Conservation (phyloP, 352 stramenopile species). For the Pythium insidiosum region DNA sequence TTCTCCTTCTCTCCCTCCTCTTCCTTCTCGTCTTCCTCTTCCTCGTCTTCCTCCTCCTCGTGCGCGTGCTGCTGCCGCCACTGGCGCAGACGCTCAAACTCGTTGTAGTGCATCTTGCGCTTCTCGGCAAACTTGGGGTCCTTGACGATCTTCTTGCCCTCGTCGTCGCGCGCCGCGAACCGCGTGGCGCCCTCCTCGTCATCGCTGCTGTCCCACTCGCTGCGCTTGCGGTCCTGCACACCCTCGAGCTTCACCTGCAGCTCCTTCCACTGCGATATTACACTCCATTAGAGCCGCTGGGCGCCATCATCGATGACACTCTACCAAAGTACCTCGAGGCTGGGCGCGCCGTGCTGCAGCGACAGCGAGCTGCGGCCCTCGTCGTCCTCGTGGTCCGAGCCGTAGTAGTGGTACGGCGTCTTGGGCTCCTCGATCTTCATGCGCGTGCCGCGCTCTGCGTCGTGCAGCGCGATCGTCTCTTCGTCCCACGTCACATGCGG, state of each 20-base stretch:
- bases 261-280: conserved; percentile 42
- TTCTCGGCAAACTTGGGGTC: conserved; percentile 63
- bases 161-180: conserved; percentile 35
- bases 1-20: conserved; percentile 1
- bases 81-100: conserved; percentile 62
- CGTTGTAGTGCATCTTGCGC: conserved; percentile 81
- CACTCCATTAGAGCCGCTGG: neutral
- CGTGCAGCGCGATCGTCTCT: conserved; percentile 86
- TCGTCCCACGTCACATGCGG: conserved; percentile 86
- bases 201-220: conserved; percentile 53
- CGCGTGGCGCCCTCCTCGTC: conserved; percentile 20
- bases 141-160: conserved; percentile 60
- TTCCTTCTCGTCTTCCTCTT: conserved; percentile 24
- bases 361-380: conserved; percentile 22
- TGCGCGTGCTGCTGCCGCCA: conserved; percentile 51
- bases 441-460: conserved; percentile 86
- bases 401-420: conserved; percentile 87
- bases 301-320: too few species aligned
- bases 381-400: conserved; percentile 12
- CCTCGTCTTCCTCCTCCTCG: conserved; percentile 38
- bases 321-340: conserved; percentile 8
- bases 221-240: conserved; percentile 34
- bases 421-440: conserved; percentile 93
- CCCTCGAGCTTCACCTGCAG: conserved; percentile 54
- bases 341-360: conserved; percentile 40